Percentiles rank a stretch among this genome's conserved stretches.
These are phyloP conservation scores for Jimgerdemannia flammicorona DNA, from an alignment of 192 early-diverging fungal species.

Conservation along the genomic window DNA sequence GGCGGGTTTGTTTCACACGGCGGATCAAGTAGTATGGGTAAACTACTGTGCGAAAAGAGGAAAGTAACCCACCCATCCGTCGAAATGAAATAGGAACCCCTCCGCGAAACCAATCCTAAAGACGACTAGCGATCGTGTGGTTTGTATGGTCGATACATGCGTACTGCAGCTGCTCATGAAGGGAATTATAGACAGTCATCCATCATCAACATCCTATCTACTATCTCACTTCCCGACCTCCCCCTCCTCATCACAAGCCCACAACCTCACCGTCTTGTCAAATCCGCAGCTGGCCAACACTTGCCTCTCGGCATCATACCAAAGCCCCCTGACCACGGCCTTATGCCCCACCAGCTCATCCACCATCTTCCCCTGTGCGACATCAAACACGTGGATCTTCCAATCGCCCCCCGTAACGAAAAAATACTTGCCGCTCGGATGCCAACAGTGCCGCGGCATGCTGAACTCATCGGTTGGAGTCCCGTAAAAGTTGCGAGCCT, in stretches of 20 bases:
- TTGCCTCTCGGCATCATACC: constrained; percentile 2
- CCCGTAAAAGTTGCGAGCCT: constrained; percentile 62
- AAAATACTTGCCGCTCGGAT: constrained; percentile 54
- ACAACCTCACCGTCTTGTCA: constrained; percentile 7
- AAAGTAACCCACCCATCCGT: no score
- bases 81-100: no score
- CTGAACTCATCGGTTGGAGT: constrained; percentile 50
- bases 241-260: neutral
- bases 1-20: no score
- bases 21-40: no score
- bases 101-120: no score
- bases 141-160: no score
- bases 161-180: no score
- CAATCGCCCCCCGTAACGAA: constrained; percentile 59
- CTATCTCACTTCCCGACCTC: no score
- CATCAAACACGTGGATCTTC: constrained; percentile 8
- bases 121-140: no score
- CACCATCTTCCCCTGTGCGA: neutral
- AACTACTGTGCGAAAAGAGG: no score
- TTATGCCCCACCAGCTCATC: constrained; percentile 4
- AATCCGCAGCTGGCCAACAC: neutral
- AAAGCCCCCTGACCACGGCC: constrained; percentile 11
- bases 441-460: constrained; percentile 62
- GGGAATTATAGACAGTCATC: no score
- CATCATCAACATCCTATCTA: no score